Conservation (phyloP, 1,284 basidiomycete species). For the Cutaneotrichosporon arboriforme region DNA sequence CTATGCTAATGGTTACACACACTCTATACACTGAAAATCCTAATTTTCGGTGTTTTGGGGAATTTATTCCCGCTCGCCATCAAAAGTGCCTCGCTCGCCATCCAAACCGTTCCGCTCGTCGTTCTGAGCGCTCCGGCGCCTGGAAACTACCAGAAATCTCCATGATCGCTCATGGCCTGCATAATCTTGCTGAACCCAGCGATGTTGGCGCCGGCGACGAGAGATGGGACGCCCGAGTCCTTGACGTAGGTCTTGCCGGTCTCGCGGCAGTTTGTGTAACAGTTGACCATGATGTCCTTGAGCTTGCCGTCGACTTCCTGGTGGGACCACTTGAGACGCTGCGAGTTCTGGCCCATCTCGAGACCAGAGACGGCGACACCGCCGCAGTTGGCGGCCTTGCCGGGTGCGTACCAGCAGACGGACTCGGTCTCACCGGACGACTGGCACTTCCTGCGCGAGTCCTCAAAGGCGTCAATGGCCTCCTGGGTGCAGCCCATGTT, state of each 20-base stretch:
- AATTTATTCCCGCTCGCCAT: too few relatives aligned
- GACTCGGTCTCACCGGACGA: constrained; percentile 35
- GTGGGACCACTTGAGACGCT: constrained; percentile 55
- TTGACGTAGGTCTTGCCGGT: constrained; percentile 61
- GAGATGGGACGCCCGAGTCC: constrained; percentile 56
- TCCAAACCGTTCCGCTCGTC: too few relatives aligned
- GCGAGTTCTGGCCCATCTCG: constrained; percentile 77
- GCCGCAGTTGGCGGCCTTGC: constrained; percentile 66
- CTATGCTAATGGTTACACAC: too few relatives aligned
- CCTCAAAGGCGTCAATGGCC: constrained; percentile 69
- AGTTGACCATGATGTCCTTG: constrained; percentile 69
- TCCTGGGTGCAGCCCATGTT: constrained; percentile 70
- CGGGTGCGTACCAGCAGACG: constrained; percentile 64
- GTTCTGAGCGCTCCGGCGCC: too few relatives aligned
- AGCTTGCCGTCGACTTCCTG: constrained; percentile 66
- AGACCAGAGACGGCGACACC: constrained; percentile 59
- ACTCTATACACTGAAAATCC: too few relatives aligned
- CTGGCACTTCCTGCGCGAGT: constrained; percentile 53
- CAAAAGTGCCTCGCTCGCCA: too few relatives aligned
- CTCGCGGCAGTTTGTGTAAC: constrained; percentile 58
- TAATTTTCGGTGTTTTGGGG: too few relatives aligned
- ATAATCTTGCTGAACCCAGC: constrained; percentile 64
- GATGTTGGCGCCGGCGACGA: constrained; percentile 68
- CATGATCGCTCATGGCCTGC: constrained; percentile 54
- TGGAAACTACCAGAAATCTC: not conserved